Conservation (phyloP, 2,329 filamentous ascomycete genomes). For the Curvularia spicifera region DNA sequence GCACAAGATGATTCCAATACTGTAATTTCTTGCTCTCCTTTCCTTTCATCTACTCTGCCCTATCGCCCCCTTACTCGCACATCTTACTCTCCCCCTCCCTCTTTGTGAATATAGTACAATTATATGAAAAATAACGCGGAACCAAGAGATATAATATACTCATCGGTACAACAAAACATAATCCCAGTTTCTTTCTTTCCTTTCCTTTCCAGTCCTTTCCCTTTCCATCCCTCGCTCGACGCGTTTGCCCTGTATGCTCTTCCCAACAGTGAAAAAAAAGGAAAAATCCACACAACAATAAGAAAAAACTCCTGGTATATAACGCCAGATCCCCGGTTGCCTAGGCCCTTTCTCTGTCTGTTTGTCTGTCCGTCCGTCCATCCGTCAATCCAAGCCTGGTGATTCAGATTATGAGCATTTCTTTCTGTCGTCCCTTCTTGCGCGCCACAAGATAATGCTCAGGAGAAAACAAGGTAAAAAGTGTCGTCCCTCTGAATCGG, state of each 20-base stretch:
- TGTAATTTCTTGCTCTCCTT: not conserved
- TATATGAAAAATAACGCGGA: not conserved
- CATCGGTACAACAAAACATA: not conserved
- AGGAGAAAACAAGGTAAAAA: not conserved
- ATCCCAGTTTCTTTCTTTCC: not conserved
- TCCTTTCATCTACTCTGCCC: not conserved
- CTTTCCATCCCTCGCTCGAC: not conserved
- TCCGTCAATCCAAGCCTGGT: not conserved
- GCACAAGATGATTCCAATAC: too few relatives aligned
- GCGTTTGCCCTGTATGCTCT: not conserved
- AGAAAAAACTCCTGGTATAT: slow-evolving; percentile 9
- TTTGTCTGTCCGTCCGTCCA: not conserved
- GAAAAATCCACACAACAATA: not conserved
- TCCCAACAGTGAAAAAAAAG: not conserved
- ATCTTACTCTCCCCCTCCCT: not conserved
- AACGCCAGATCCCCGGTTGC: not conserved
- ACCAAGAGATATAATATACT: not conserved
- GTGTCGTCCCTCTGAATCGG: too few relatives aligned
- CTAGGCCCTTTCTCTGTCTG: too few relatives aligned
- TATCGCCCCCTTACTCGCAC: not conserved
- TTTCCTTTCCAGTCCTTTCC: not conserved
- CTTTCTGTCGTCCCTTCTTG: not conserved
- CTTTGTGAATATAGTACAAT: not conserved
- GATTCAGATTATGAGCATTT: not conserved
- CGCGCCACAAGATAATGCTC: not conserved